Conservation (phyloP, 768 basidiomycete genomes). For the Pleurotus ostreatus region DNA sequence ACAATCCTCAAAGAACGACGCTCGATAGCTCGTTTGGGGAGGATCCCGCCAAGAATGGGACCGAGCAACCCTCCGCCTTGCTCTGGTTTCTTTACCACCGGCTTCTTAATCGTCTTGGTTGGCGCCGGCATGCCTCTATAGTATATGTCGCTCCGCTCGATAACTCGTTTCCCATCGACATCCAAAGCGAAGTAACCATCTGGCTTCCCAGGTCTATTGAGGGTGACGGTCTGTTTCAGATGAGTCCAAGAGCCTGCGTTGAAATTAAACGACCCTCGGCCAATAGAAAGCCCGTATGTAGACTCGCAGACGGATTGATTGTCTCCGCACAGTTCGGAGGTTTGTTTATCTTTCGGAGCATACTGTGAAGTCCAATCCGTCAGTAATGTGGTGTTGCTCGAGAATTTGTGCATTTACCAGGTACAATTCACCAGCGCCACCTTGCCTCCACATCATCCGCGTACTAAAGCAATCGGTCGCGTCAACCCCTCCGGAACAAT, state of each 20-base stretch:
- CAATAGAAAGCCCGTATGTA: slow-evolving; percentile 71
- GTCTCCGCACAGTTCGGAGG: slow-evolving; percentile 51
- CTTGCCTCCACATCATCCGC: slow-evolving; percentile 74
- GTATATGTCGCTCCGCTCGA: slow-evolving; percentile 53
- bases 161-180: slow-evolving; percentile 54
- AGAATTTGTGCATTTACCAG: slow-evolving; percentile 39
- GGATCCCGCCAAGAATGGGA: neutral
- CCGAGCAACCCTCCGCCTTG: neutral
- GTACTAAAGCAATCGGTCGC: slow-evolving; percentile 80
- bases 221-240: slow-evolving; percentile 59
- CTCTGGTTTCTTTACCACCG: slow-evolving; percentile 1
- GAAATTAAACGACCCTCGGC: slow-evolving; percentile 67
- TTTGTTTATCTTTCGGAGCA: slow-evolving; percentile 70
- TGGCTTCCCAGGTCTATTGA: slow-evolving; percentile 72
- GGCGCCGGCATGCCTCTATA: slow-evolving; percentile 44
- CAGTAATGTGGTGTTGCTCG: neutral
- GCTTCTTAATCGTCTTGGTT: neutral
- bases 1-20: too few relatives aligned
- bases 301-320: slow-evolving; percentile 59
- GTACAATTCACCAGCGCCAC: slow-evolving; percentile 73
- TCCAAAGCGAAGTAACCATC: slow-evolving; percentile 64
- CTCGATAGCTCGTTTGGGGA: neutral
- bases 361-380: slow-evolving; percentile 42
- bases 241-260: slow-evolving; percentile 65
- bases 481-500: slow-evolving; percentile 72